Percentiles rank a stretch among this genome's conserved stretches.
phyloP scores from a whole-genome alignment of 176 grass and related monocot species.

The Chrysopogon serrulatus region DNA sequence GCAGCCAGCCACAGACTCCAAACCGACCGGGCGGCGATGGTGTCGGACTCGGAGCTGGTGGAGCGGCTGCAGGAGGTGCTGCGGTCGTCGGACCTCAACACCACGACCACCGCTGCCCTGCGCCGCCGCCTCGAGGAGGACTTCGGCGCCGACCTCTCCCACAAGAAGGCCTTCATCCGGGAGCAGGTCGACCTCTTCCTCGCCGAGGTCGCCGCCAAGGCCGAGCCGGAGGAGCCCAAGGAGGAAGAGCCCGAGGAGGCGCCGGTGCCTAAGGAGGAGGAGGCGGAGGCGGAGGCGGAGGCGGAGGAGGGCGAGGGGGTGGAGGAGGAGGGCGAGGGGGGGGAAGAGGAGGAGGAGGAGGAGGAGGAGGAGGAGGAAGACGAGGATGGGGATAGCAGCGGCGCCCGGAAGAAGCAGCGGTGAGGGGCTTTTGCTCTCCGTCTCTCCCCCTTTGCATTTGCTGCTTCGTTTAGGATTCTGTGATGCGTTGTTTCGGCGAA shows the following conservation, averaged over 20 bases:
- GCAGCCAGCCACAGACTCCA: constrained; percentile 18
- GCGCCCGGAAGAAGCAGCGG: constrained; percentile 69
- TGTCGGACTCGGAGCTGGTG: constrained; percentile 86
- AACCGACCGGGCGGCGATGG: constrained; percentile 65
- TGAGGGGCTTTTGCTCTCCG: constrained; percentile 31
- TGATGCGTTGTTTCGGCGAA: background rate
- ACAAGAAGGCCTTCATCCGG: constrained; percentile 93
- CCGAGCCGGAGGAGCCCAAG: constrained; percentile 25
- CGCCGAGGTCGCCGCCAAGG: constrained; percentile 41
- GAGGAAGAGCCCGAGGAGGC: constrained; percentile 26
- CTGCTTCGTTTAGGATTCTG: background rate
- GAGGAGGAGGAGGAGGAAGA: constrained; percentile 37
- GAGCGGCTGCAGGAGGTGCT: constrained; percentile 83
- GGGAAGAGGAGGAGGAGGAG: background rate
- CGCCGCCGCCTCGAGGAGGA: constrained; percentile 91
- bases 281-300: constrained; percentile 15
- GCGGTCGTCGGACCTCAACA: constrained; percentile 82
- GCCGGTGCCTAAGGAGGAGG: constrained; percentile 18
- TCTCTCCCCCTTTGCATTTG: constrained; percentile 12
- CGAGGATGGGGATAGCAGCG: constrained; percentile 21
- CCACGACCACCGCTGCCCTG: constrained; percentile 69
- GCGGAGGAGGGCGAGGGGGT: constrained; percentile 30
- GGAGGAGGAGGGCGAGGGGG: constrained; percentile 12
- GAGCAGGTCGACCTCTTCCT: constrained; percentile 93
- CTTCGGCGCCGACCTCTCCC: constrained; percentile 77